These are phyloP conservation scores for Pseudogymnoascus sp. DNA, from an alignment of 2,329 filamentous ascomycete genomes.

Conservation along the genomic window DNA sequence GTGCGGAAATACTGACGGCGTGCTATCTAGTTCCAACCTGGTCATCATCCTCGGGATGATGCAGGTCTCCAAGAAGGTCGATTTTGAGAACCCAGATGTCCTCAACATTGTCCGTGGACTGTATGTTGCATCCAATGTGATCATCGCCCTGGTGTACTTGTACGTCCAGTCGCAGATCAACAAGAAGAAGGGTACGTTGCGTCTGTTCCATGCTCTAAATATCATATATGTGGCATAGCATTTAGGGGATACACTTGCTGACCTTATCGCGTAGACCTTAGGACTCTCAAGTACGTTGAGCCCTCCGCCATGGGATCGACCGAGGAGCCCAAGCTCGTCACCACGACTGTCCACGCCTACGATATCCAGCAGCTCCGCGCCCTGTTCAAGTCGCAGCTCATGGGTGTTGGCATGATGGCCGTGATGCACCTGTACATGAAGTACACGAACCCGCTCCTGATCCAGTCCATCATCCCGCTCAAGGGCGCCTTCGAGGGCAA, in stretches of 20 bases:
- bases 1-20: conserved; percentile 17
- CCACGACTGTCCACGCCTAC: conserved; percentile 94
- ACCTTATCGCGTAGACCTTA: conserved; percentile 62
- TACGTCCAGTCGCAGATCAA: conserved; percentile 82
- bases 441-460: conserved; percentile 97
- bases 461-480: conserved; percentile 96
- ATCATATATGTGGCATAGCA: not conserved
- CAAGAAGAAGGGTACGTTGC: conserved; percentile 82
- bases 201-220: not conserved
- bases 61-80: conserved; percentile 93
- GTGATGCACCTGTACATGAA: conserved; percentile 99
- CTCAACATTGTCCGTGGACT: conserved; percentile 55
- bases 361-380: conserved; percentile 77
- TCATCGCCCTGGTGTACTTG: conserved; percentile 78
- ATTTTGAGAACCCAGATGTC: conserved; percentile 79
- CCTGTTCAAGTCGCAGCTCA: conserved; percentile 82
- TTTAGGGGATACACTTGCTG: not conserved
- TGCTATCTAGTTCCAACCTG: conserved; percentile 67
- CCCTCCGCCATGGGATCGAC: conserved; percentile 85
- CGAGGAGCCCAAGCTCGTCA: conserved; percentile 93
- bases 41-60: conserved; percentile 96
- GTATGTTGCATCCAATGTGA: conserved; percentile 64
- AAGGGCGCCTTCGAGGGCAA: conserved; percentile 95
- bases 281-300: conserved; percentile 97
- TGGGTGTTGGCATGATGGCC: conserved; percentile 96